Percentiles rank a stretch among this genome's conserved stretches.
These are phyloP conservation scores for Cyclotella atomus DNA, from an alignment of 108 stramenopile genomes.

Conservation along the genomic window DNA sequence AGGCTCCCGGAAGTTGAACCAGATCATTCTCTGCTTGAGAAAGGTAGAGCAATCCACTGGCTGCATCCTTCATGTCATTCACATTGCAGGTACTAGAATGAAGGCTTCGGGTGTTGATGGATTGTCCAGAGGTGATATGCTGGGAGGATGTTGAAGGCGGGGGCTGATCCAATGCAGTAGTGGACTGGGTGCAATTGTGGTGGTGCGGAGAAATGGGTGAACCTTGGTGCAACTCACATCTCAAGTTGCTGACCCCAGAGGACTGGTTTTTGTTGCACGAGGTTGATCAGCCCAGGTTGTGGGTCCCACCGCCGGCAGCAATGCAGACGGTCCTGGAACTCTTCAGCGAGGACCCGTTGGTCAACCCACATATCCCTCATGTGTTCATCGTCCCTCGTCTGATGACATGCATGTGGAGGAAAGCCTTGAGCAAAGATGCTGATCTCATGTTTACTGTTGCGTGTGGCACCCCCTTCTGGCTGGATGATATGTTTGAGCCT, in stretches of 20 bases:
- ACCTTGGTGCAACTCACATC: neutral
- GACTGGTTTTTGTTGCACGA: constrained; percentile 9
- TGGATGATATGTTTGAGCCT: constrained; percentile 13
- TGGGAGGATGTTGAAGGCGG: constrained; percentile 43
- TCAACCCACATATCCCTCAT: constrained; percentile 8
- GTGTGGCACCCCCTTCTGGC: constrained; percentile 9
- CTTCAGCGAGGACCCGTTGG: constrained; percentile 2
- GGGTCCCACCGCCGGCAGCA: constrained; percentile 17
- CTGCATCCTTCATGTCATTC: constrained; percentile 14
- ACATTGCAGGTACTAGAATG: constrained; percentile 26
- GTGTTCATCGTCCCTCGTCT: constrained; percentile 5
- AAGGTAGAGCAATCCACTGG: neutral
- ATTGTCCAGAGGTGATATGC: constrained; percentile 41
- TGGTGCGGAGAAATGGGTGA: neutral
- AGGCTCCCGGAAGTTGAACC: constrained; percentile 26
- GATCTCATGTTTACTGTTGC: constrained; percentile 25
- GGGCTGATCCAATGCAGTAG: neutral
- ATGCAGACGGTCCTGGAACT: constrained; percentile 14
- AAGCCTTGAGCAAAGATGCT: constrained; percentile 14
- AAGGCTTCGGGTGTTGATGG: constrained; percentile 21
- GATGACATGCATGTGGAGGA: constrained; percentile 4
- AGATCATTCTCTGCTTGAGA: constrained; percentile 36
- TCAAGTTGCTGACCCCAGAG: neutral
- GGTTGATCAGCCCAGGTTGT: constrained; percentile 1
- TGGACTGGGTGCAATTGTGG: neutral